Evolutionary conservation across 2,329 filamentous ascomycete species (phyloP).

Genomic region (Microdochium bolleyi): DNA sequence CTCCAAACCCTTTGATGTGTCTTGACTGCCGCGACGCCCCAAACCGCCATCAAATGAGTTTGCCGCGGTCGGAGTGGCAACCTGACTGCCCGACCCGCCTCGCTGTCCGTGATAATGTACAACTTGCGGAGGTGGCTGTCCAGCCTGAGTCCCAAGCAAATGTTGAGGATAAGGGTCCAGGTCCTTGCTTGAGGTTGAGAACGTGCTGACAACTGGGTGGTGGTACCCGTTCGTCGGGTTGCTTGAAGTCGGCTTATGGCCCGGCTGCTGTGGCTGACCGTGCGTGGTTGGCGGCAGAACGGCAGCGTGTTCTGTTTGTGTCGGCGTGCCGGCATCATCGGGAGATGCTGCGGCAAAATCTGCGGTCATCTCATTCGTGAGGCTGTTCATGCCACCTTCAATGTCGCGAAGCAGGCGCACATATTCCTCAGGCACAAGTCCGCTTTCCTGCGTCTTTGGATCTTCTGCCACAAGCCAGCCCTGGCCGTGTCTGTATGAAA

Average conservation of each 20-base stretch:
- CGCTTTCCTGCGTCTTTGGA: conserved; percentile 87
- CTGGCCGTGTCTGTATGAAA: conserved; percentile 92
- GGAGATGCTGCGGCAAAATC: conserved; percentile 34
- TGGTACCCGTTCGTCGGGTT: conserved; percentile 54
- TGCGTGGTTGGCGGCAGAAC: conserved; percentile 7
- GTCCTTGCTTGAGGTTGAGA: conserved; percentile 64
- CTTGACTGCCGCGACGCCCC: conserved; percentile 40
- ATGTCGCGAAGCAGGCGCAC: conserved; percentile 89
- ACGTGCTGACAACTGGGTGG: conserved; percentile 59
- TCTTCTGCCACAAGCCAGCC: conserved; percentile 97
- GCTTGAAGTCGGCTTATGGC: conserved; percentile 34
- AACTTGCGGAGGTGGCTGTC: conserved; percentile 57
- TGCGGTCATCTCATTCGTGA: conserved; percentile 53
- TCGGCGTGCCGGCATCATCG: conserved; percentile 52
- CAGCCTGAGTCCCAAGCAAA: conserved; percentile 52
- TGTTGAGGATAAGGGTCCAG: conserved; percentile 61
- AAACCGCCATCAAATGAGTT: conserved; percentile 40
- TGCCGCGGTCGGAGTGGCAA: conserved; percentile 53
- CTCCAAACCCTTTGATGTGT: conserved; percentile 14
- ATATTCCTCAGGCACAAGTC: conserved; percentile 93
- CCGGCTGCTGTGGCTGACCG: conserved; percentile 13
- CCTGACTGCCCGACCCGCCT: conserved; percentile 50
- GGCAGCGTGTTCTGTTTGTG: conserved; percentile 47
- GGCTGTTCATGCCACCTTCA: conserved; percentile 75
- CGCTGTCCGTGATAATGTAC: conserved; percentile 61